A percentile compares a stretch with the other conserved stretches of the same genome.
Evolutionary conservation across 768 basidiomycete genomes (phyloP).

Genomic region (Macrolepiota dolichaula): DNA sequence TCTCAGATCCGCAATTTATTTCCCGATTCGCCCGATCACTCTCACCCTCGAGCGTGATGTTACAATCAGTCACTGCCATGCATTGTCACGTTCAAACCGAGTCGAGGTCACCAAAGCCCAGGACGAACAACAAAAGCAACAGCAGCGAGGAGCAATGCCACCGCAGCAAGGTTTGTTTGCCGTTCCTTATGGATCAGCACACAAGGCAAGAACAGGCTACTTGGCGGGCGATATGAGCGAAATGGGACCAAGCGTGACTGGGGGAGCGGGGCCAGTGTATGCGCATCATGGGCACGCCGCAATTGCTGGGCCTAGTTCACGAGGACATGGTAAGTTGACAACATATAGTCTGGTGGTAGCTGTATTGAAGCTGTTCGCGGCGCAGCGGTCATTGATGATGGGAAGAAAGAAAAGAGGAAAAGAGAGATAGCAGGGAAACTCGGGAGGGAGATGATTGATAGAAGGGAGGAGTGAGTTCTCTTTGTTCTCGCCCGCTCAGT

Average conservation of each 20-base stretch:
- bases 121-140: neutral
- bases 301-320: conserved; percentile 39
- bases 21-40: neutral
- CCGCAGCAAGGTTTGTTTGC: conserved; percentile 71
- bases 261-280: conserved; percentile 18
- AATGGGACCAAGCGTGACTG: conserved; percentile 17
- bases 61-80: neutral
- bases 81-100: neutral
- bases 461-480: conserved; percentile 64
- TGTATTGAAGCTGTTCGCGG: neutral
- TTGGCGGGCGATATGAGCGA: conserved; percentile 23
- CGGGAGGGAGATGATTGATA: conserved; percentile 70
- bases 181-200: conserved; percentile 47
- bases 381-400: conserved; percentile 29
- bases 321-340: conserved; percentile 36
- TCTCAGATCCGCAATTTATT: neutral
- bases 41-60: neutral
- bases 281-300: conserved; percentile 35
- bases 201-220: conserved; percentile 17
- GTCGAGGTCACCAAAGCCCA: neutral
- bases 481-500: neutral
- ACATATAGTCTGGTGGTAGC: neutral
- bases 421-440: conserved; percentile 69
- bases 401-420: conserved; percentile 62
- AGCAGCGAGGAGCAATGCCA: conserved; percentile 39